Evolutionary conservation across 768 basidiomycete species (phyloP), one percentile per base, ranked within the genome.

Genomic region (Cystofilobasidium ferigula): DNA sequence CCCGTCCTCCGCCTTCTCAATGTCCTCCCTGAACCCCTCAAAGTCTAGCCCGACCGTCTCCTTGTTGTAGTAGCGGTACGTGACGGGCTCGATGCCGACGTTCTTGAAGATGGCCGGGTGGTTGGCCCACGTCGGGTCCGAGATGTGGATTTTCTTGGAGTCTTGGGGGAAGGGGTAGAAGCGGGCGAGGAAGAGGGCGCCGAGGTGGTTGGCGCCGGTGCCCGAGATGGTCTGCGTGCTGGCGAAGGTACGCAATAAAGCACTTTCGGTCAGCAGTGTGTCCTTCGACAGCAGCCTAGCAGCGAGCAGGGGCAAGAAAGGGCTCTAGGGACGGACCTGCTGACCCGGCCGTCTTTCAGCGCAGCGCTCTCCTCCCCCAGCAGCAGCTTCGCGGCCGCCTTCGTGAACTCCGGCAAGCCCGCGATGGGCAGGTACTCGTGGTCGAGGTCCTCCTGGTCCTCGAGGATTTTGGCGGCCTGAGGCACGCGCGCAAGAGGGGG

Each of bases 121-220:
- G 78, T 87, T 92, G 59, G 83, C 89, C 94, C 94, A 99, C 10
- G 94, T 94, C 30, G 94, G 94, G 71, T 90, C 84, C 73, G 92
- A 92, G 71, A 99, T 74, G 76, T 86, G 91, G 69, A 95, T 77
- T 69, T 80, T 82, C 71, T 87, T 86, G 57, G 81, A 75, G 61
- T 78, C 77, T 79, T 82, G 88, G 3, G 80, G 78, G 64, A 71
- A 71, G 26, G 70, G 63, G 78, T 94, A 95, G 78, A 88, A 92
- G 68, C 80, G 80, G 69, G 85, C 84, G 70, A 97, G 77, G 80
- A 95, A 95, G 61, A 91, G 78, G 2, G 85, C 92, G 30, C 85
- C 93, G 57, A 94, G 82, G 77, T 94, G 92, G 79, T 94, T 93
- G 57, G 93, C 93, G 58, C 93, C 93, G 2, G 93, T 98, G 32